These are phyloP conservation scores for Boletellus ananiceps DNA, from an alignment of 768 basidiomycete genomes.

Conservation along the genomic window DNA sequence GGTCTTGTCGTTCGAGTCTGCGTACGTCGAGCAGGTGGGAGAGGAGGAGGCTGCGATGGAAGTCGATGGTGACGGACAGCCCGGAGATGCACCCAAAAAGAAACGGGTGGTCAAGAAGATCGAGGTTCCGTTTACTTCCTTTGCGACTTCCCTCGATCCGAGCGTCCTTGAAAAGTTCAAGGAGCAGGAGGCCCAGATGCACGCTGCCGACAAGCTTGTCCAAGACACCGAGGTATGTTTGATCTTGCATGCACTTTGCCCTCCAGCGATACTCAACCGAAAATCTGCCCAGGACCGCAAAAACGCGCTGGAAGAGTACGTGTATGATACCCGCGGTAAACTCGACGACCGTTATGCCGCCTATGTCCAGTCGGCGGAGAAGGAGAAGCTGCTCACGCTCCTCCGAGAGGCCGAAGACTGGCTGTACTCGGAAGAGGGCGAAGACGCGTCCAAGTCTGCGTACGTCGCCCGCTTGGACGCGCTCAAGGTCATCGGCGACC, in stretches of 20 bases:
- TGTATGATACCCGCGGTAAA: slow-evolving; percentile 92
- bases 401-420: slow-evolving; percentile 87
- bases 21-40: slow-evolving; percentile 78
- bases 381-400: slow-evolving; percentile 64
- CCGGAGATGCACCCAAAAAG: slow-evolving; percentile 56
- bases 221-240: slow-evolving; percentile 86
- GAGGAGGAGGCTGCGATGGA: slow-evolving; percentile 74
- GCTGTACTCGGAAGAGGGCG: slow-evolving; percentile 95
- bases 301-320: slow-evolving; percentile 98
- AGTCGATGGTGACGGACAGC: slow-evolving; percentile 49
- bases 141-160: slow-evolving; percentile 61
- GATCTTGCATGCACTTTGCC: slow-evolving; percentile 16
- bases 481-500: slow-evolving; percentile 84
- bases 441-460: slow-evolving; percentile 93
- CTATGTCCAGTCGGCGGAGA: slow-evolving; percentile 74
- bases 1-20: slow-evolving; percentile 78
- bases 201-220: slow-evolving; percentile 90
- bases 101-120: slow-evolving; percentile 79
- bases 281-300: slow-evolving; percentile 75
- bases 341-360: slow-evolving; percentile 82
- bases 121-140: slow-evolving; percentile 68
- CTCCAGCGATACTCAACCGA: not conserved
- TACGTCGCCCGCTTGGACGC: slow-evolving; percentile 80
- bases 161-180: slow-evolving; percentile 56
- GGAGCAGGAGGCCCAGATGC: slow-evolving; percentile 88